These are phyloP conservation scores for Jasminum sambac DNA, from an alignment of 257 asterid species.

Conservation along the genomic window DNA sequence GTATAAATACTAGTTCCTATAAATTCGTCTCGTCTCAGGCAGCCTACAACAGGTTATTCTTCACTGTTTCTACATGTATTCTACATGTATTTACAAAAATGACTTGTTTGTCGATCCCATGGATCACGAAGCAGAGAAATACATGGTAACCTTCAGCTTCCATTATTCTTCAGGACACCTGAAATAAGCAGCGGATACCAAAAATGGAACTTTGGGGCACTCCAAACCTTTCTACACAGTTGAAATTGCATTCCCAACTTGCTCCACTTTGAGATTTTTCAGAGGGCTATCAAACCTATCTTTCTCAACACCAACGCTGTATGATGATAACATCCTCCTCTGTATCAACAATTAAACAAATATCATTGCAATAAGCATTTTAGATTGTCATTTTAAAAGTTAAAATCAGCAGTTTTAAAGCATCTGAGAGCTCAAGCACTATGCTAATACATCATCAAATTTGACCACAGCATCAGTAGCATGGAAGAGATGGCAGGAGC, in stretches of 20 bases:
- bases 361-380: neutral
- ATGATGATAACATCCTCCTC: conserved; percentile 56
- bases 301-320: conserved; percentile 26
- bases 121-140: neutral
- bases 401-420: neutral
- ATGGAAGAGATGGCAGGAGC: neutral
- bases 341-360: conserved; percentile 36
- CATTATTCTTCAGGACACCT: neutral
- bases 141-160: neutral
- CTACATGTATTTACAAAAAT: neutral
- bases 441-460: neutral
- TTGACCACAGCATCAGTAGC: neutral
- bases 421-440: neutral
- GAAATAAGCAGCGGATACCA: neutral
- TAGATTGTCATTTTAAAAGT: neutral
- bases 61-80: neutral
- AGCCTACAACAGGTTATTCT: neutral
- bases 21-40: neutral
- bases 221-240: conserved; percentile 2
- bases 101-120: neutral
- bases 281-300: conserved; percentile 14
- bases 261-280: conserved; percentile 2
- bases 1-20: neutral
- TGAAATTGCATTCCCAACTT: conserved; percentile 22
- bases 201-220: neutral